Base-by-base conservation (phyloP, 73 alveolate genomes). In the Paramecium sexaurelia region DNA sequence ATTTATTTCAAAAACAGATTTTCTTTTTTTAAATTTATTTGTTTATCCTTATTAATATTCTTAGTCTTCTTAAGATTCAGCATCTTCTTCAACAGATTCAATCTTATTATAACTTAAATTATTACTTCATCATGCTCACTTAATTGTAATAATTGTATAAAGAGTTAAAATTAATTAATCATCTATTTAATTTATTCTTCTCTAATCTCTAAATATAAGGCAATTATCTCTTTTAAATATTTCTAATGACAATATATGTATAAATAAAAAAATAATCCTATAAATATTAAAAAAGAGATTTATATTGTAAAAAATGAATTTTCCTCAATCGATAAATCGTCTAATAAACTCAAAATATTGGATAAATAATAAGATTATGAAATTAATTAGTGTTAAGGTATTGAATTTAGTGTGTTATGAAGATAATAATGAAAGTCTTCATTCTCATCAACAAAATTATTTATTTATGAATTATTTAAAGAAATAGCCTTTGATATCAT, bases 101-200 rank as follows among this genome's bases (percentile, higher is more conserved):
- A 51, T 51, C 67, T 51, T 8, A n/a, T n/a, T 0, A 51, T 51
- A 51, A 17, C 7, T 0, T 17, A 17, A 17, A 51, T n/a, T 15
- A n/a, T 17, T 24, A 85, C 82, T 17, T 85, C 92, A 55, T 85
- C 92, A 15, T 85, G 61, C 7, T 85, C 85, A 19, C 85, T 75
- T 33, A 85, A 37, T 85, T 85, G 27, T 29, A 85, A 69, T 10
- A 55, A 55, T 24, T 45, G 29, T 5, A 85, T 55, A n/a, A 55
- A 85, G 55, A 17, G 29, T 85, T 85, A 71, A 33, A 71, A 85
- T 15, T 55, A 55, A 9, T 66, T 55, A 3, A 55, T 55, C 82
- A 55, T 33, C 24, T 29, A 32, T 22, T 55, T 85, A 11, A 85
- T 55, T 11, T 33, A 55, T 8, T 55, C 55, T 15, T 85, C 84